Conservation (phyloP, 2,329 filamentous ascomycete genomes). For the Aspergillus felis region DNA sequence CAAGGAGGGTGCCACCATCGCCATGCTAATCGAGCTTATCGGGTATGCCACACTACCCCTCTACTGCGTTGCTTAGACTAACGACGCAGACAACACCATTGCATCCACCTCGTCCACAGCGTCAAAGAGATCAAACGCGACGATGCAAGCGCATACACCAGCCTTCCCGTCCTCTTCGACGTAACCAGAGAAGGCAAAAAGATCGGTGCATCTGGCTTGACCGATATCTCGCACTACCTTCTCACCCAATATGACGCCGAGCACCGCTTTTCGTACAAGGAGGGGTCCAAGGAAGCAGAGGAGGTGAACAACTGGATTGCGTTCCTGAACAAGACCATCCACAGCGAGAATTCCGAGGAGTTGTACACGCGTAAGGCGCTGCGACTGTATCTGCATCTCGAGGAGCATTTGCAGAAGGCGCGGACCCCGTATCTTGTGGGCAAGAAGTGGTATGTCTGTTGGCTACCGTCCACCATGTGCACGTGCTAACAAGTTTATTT, state of each 20-base stretch:
- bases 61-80: not conserved
- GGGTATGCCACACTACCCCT: slow-evolving; percentile 2
- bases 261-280: slow-evolving; percentile 1
- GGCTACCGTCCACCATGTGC: too few relatives aligned
- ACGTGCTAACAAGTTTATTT: not conserved
- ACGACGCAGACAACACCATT: not conserved
- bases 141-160: not conserved
- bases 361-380: slow-evolving; percentile 3
- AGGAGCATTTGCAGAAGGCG: slow-evolving; percentile 7
- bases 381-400: slow-evolving; percentile 8
- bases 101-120: not conserved
- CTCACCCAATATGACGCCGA: slow-evolving; percentile 2
- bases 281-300: not conserved
- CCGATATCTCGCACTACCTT: slow-evolving; percentile 1
- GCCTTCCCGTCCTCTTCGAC: slow-evolving; percentile 3
- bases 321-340: not conserved
- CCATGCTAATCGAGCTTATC: slow-evolving; percentile 4
- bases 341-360: not conserved
- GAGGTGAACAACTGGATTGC: slow-evolving; percentile 3
- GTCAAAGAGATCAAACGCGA: not conserved
- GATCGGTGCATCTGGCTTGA: not conserved
- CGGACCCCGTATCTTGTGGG: slow-evolving; percentile 6
- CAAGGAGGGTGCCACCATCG: slow-evolving; percentile 3
- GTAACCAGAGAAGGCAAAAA: slow-evolving; percentile 1
- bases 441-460: slow-evolving; percentile 7